Evolutionary conservation across 108 stramenopile species (phyloP).

Genomic region (Nitzschia inconspicua): DNA sequence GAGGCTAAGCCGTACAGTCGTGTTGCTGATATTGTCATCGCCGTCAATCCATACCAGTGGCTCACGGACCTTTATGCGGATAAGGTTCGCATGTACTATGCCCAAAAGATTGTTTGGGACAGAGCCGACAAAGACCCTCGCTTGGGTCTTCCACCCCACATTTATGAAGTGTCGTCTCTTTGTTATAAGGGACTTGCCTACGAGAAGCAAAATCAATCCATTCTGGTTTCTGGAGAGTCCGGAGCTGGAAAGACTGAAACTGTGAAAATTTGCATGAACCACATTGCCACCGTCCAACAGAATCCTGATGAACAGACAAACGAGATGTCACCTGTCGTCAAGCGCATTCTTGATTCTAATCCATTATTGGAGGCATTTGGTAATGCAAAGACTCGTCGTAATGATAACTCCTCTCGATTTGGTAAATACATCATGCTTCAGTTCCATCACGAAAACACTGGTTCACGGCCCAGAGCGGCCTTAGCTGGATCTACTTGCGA

Average conservation of each 20-base stretch:
- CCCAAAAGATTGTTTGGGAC: conserved; percentile 67
- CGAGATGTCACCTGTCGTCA: conserved; percentile 36
- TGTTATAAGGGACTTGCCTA: conserved; percentile 61
- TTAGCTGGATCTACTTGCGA: conserved; percentile 68
- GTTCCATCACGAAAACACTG: conserved; percentile 44
- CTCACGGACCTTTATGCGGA: conserved; percentile 62
- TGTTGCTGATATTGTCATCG: conserved; percentile 86
- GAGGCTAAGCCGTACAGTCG: conserved; percentile 75
- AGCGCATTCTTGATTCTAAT: conserved; percentile 75
- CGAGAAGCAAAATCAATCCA: conserved; percentile 59
- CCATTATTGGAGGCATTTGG: conserved; percentile 86
- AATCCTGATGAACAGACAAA: conserved; percentile 22
- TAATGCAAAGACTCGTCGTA: conserved; percentile 83
- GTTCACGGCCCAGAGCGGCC: conserved; percentile 41
- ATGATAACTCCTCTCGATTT: conserved; percentile 80
- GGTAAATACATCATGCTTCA: conserved; percentile 80
- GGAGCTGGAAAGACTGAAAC: conserved; percentile 91
- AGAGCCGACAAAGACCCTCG: conserved; percentile 17
- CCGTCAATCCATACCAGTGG: conserved; percentile 90
- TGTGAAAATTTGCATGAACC: conserved; percentile 86
- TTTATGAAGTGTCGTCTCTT: conserved; percentile 67
- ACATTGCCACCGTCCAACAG: conserved; percentile 71
- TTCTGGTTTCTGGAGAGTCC: conserved; percentile 78
- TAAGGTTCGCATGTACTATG: conserved; percentile 55
- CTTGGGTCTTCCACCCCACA: conserved; percentile 45